These are phyloP conservation scores for Hypomyces perniciosus DNA, from an alignment of 2,329 filamentous ascomycete genomes.

Conservation along the genomic window DNA sequence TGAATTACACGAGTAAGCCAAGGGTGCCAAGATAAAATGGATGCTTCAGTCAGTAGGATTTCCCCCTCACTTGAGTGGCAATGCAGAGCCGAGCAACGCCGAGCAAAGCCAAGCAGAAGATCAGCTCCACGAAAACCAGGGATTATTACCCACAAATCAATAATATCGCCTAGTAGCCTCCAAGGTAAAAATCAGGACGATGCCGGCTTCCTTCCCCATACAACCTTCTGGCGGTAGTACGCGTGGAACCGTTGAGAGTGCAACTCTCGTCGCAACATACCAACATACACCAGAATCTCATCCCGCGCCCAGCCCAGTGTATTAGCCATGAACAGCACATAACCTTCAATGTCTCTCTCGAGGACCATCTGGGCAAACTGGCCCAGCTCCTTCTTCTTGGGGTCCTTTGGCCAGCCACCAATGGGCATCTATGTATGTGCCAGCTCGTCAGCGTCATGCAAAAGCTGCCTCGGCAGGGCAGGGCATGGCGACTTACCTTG, in stretches of 20 bases:
- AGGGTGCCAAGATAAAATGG: no score
- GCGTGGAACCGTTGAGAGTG: constrained; percentile 5
- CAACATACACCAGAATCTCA: constrained; percentile 9
- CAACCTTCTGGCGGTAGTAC: constrained; percentile 11
- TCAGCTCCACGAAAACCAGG: no score
- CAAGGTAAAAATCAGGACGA: not conserved
- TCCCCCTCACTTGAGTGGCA: not conserved
- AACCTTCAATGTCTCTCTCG: constrained; percentile 28
- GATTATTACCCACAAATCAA: not conserved
- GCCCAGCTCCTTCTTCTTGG: constrained; percentile 19
- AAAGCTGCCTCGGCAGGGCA: not conserved
- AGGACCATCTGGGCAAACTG: constrained; percentile 25
- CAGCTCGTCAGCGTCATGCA: not conserved
- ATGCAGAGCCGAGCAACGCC: not conserved
- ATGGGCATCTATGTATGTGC: constrained; percentile 14
- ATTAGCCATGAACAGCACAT: constrained; percentile 14
- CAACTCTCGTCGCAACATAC: constrained; percentile 8
- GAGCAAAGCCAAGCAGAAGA: not conserved
- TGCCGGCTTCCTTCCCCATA: constrained; percentile 9
- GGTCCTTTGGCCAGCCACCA: constrained; percentile 19
- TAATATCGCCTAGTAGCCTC: not conserved
- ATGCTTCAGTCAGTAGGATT: no score
- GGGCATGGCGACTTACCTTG: constrained; percentile 12
- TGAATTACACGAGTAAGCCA: no score
- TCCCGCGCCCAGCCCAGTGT: constrained; percentile 8